Evolutionary conservation across 345 rosid species (phyloP), one percentile per base, ranked within the genome.

Genomic region (Acer campestre): DNA sequence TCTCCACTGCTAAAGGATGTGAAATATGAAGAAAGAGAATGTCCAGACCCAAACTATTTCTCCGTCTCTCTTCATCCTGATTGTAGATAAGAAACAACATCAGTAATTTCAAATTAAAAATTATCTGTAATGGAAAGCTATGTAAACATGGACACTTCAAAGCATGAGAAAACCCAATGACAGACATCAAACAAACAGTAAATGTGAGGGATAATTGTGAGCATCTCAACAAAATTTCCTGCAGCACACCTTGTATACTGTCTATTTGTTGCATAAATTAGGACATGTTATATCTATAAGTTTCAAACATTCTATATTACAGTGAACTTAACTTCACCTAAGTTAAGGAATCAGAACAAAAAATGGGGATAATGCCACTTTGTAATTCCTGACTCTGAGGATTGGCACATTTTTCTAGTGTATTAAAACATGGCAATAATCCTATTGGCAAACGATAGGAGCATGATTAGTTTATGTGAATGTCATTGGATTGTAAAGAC

Each of bases 41-140:
- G 55, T 78, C 76, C 64, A 35, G 25, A 44, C 81, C 79, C 65
- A 58, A 59, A 78, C 79, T 75, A 74, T 82, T 82, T 75, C 84
- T 82, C 64, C 22, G 59, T 64, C 75, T 82, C 79, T 82, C 84
- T 17, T 74, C 81, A 65, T 78, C 84, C 81, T 82, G 69, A 51
- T 62, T 25, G 75, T 40, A 67, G 72, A 68, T 20, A 46, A 2
- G 25, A 46, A 9, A 67, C 53, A 42, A 2, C 16, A 40, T 67
- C 20, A 68, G 27, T 46, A 68, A 22, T 22, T 67, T 44, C 18
- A 16, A 46, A 46, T 68, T 29, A 68, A 68, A 44, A n/a, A 22
- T 44, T 11, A 42, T 46, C 72, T 20, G n/a, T 11, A 23, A 46
- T 20, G n/a, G 10, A 66, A 6, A 9, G n/a, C 49, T 66, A 17